These are phyloP conservation scores for Themeda triandra DNA, from an alignment of 176 grass and related monocot genomes.

Conservation along the genomic window DNA sequence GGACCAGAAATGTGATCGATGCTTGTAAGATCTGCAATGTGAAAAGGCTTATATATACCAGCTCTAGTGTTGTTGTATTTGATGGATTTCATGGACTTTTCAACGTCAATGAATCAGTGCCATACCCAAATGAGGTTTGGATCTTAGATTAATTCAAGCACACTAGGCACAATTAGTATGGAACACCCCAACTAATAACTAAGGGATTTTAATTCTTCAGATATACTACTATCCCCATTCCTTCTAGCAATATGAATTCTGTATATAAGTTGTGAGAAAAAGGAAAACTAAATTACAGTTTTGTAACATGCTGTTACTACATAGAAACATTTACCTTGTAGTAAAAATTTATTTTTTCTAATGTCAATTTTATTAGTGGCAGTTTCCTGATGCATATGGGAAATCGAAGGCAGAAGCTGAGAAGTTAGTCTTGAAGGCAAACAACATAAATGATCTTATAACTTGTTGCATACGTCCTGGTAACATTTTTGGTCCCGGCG, in stretches of 20 bases:
- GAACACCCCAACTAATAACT: too few species aligned
- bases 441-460: slow-evolving; percentile 35
- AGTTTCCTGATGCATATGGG: slow-evolving; percentile 82
- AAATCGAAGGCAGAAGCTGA: slow-evolving; percentile 74
- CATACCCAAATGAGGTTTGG: slow-evolving; percentile 64
- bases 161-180: too few species aligned
- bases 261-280: too few species aligned
- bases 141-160: not conserved
- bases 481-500: slow-evolving; percentile 64
- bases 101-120: slow-evolving; percentile 46
- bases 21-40: slow-evolving; percentile 60
- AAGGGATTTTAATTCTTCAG: too few species aligned
- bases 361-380: not conserved
- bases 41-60: slow-evolving; percentile 70
- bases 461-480: slow-evolving; percentile 74
- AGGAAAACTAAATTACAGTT: too few species aligned
- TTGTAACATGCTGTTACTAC: not conserved
- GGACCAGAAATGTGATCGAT: slow-evolving; percentile 63
- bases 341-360: too few species aligned
- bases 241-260: too few species aligned
- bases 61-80: slow-evolving; percentile 58
- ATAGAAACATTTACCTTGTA: too few species aligned
- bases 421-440: slow-evolving; percentile 55
- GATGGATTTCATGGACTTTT: slow-evolving; percentile 67
- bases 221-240: too few species aligned